Percentiles rank a stretch among this genome's conserved stretches.
Evolutionary conservation across 2,329 filamentous ascomycete species (phyloP).

Genomic region (Claviceps spartinae): DNA sequence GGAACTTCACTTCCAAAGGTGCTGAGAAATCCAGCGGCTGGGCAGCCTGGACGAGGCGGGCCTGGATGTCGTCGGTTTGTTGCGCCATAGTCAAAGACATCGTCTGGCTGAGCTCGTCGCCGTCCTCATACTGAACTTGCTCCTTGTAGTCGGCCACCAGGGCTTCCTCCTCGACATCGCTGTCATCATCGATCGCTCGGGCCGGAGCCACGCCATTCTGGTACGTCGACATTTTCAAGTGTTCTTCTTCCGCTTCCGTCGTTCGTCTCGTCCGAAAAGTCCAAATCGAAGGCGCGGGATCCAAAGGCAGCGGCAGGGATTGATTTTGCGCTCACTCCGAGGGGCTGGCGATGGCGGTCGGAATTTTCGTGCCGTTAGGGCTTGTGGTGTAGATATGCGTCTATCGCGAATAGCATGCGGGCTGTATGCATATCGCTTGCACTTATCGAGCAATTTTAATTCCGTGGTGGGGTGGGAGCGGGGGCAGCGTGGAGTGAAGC

Average conservation of each 20-base stretch:
- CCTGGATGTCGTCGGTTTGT: conserved; percentile 83
- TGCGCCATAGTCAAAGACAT: conserved; percentile 55
- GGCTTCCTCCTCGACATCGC: conserved; percentile 90
- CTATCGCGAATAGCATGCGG: conserved; percentile 10
- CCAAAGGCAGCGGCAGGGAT: conserved; percentile 14
- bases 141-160: conserved; percentile 92
- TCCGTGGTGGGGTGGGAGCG: conserved; percentile 8
- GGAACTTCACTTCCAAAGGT: conserved; percentile 90
- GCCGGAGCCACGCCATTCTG: conserved; percentile 47
- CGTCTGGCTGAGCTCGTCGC: conserved; percentile 65
- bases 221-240: conserved; percentile 42
- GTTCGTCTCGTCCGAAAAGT: conserved; percentile 10
- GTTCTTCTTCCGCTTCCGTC: conserved; percentile 18
- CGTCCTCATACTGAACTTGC: conserved; percentile 88
- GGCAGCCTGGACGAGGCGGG: conserved; percentile 78
- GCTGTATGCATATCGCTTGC: conserved; percentile 17
- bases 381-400: conserved; percentile 22
- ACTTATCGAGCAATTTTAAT: conserved; percentile 11
- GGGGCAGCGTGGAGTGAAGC: not conserved
- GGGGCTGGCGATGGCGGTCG: conserved; percentile 12
- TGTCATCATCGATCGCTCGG: conserved; percentile 61
- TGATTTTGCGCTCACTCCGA: conserved; percentile 18
- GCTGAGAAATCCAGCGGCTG: conserved; percentile 94
- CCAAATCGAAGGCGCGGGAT: conserved; percentile 7
- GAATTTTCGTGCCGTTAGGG: conserved; percentile 26